Base-by-base conservation (phyloP, 441 rosid genomes). In the Viola pubescens region DNA sequence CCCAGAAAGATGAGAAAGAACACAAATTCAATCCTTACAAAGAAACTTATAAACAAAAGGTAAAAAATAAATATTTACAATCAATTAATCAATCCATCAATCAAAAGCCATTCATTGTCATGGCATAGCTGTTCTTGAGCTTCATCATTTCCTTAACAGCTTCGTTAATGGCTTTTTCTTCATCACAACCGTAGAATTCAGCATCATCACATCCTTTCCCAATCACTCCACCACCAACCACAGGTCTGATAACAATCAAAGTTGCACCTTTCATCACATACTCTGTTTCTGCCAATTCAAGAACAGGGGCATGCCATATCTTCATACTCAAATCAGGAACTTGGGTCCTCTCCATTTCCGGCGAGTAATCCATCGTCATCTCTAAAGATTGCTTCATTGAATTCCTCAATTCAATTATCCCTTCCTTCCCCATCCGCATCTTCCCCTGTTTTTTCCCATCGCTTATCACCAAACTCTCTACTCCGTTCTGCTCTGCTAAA, bases 91-190 rank as follows among this genome's bases (percentile, higher is more conserved):
- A 19, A 19, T 38, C 45, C 13, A 8, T 14, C 39, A 7, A n/a
- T 75, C 68, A 76, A 45, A 76, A 76, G 39, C 71, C 64, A 44
- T 61, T 70, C 70, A 81, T 68, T 16, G 74, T 75, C 81, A 81
- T 63, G 41, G 13, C 48, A 52, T 68, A 78, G 61, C 61, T 70
- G 64, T 60, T 76, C 70, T 62, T 69, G 63, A 72, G 49, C 64
- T 74, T 72, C 73, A 63, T 37, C 66, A 81, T 58, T 75, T 68
- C 67, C 66, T 54, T 55, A 37, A 60, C 70, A 54, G 79, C 81
- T 66, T 81, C 83, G 9, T 48, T 62, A 26, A 71, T 72, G 7
- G 59, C 72, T 56, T 59, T 60, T 37, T 14, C 63, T 26, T 66
- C 69, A 39, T 70, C 75, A 44, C 62, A 58, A 12, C 52, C 59